These are phyloP conservation scores for Hypoxylon sp. DNA, from an alignment of 2,329 filamentous ascomycete genomes.

Conservation along the genomic window DNA sequence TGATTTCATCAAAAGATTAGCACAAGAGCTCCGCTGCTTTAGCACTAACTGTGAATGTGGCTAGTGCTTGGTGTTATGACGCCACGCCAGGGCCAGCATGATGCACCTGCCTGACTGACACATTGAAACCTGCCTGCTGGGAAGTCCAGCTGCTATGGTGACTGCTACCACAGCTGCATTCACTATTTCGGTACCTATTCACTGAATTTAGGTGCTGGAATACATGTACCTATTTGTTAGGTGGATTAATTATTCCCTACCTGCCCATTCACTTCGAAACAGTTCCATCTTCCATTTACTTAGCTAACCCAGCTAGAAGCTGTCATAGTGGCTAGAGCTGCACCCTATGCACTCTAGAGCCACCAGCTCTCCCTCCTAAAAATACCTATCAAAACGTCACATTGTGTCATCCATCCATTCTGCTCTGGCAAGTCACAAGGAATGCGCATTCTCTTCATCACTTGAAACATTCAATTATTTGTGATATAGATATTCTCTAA, in stretches of 20 bases:
- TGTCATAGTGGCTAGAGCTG: conserved; percentile 8
- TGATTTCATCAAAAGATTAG: conserved; percentile 38
- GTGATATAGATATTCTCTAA: no score
- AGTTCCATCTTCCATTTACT: background rate
- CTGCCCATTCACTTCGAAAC: background rate
- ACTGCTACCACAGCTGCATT: no score
- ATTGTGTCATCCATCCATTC: conserved; percentile 29
- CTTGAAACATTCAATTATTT: conserved; percentile 1
- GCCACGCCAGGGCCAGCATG: conserved; percentile 29
- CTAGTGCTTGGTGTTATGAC: conserved; percentile 32
- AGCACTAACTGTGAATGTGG: conserved; percentile 20
- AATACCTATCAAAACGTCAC: conserved; percentile 20
- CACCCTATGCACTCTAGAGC: background rate
- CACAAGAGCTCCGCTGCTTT: conserved; percentile 13
- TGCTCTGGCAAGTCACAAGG: conserved; percentile 17
- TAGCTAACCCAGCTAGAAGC: no score
- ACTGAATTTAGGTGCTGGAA: no score
- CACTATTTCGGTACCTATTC: no score
- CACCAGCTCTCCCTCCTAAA: background rate
- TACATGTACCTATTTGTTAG: no score
- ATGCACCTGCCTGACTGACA: conserved; percentile 26
- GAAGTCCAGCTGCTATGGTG: no score
- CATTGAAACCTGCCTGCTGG: conserved; percentile 1
- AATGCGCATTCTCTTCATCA: no score
- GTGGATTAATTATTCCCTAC: background rate